Percentiles rank a stretch among this genome's conserved stretches.
phyloP scores from a whole-genome alignment of 208 protist species.

The Borovskyia barvae region DNA sequence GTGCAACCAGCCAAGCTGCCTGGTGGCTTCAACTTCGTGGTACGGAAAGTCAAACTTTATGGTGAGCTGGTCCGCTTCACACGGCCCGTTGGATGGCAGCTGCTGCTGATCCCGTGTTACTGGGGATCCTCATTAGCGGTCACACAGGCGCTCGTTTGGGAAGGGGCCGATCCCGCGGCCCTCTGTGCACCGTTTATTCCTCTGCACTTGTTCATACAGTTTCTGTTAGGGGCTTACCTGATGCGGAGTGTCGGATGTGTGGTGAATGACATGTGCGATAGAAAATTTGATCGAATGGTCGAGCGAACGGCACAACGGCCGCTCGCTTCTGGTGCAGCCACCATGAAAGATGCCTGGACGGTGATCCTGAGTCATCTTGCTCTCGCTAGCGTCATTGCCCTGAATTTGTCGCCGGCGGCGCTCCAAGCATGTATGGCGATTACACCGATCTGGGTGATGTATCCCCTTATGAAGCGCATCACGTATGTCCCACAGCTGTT shows the following conservation, averaged over 20 bases:
- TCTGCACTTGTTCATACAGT: constrained; percentile 61
- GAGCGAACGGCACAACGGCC: constrained; percentile 69
- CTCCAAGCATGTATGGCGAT: constrained; percentile 52
- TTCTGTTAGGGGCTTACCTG: constrained; percentile 66
- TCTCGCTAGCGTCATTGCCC: constrained; percentile 44
- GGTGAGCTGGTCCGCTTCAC: constrained; percentile 60
- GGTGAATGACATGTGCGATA: constrained; percentile 86
- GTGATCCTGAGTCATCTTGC: constrained; percentile 45
- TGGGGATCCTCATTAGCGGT: constrained; percentile 82
- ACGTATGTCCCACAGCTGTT: constrained; percentile 80
- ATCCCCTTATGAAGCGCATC: constrained; percentile 86
- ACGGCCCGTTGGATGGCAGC: constrained; percentile 69
- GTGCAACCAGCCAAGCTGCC: constrained; percentile 29
- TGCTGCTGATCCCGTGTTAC: constrained; percentile 74
- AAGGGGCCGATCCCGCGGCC: constrained; percentile 78
- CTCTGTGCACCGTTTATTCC: constrained; percentile 82
- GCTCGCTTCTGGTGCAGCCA: constrained; percentile 52
- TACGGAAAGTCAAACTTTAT: constrained; percentile 47
- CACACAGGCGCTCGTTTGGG: constrained; percentile 76
- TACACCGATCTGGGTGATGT: constrained; percentile 63
- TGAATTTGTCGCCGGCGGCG: constrained; percentile 72
- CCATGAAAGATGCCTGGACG: constrained; percentile 48
- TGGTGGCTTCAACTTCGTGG: constrained; percentile 30
- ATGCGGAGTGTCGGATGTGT: constrained; percentile 84
- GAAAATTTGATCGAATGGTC: constrained; percentile 69